phyloP scores from a whole-genome alignment of 139 green algal species.

The Eudorina sp. region DNA sequence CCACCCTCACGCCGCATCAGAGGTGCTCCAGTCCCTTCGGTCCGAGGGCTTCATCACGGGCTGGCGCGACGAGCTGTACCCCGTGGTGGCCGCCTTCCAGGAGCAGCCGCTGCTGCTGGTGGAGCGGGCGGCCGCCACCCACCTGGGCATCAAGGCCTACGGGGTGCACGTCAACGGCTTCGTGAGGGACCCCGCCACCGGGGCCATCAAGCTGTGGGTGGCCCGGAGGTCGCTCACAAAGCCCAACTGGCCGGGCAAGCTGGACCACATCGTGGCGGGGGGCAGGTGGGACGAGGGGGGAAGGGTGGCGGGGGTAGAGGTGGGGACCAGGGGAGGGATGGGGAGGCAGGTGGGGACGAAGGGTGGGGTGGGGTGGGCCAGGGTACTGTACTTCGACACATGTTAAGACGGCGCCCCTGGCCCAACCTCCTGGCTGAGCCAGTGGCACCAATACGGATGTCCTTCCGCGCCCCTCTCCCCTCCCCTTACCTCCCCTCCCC shows the following conservation, averaged over 20 bases:
- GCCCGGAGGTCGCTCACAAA: slow-evolving; percentile 76
- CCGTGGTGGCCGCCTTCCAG: slow-evolving; percentile 79
- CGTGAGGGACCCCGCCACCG: slow-evolving; percentile 58
- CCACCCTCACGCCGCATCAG: neutral
- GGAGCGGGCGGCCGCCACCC: slow-evolving; percentile 88
- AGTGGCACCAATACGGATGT: too few relatives aligned
- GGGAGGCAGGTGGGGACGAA: too few relatives aligned
- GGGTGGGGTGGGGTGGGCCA: too few relatives aligned
- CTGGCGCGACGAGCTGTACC: slow-evolving; percentile 96
- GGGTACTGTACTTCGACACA: too few relatives aligned
- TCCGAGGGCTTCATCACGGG: slow-evolving; percentile 80
- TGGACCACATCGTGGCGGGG: slow-evolving; percentile 97
- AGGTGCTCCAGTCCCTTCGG: slow-evolving; percentile 60
- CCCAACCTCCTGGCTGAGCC: too few relatives aligned
- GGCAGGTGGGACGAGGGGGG: slow-evolving; percentile 75
- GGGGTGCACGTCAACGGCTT: slow-evolving; percentile 91
- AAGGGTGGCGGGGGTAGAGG: neutral
- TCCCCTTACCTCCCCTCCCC: too few relatives aligned
- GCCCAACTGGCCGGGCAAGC: slow-evolving; percentile 88
- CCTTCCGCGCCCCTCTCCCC: too few relatives aligned
- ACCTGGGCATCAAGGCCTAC: slow-evolving; percentile 90
- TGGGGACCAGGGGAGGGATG: too few relatives aligned
- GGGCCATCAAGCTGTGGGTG: slow-evolving; percentile 87
- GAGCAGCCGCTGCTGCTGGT: slow-evolving; percentile 79
- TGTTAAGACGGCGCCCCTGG: too few relatives aligned